Conservation (phyloP, 2,329 filamentous ascomycete genomes). For the Colletotrichum orbiculare region DNA sequence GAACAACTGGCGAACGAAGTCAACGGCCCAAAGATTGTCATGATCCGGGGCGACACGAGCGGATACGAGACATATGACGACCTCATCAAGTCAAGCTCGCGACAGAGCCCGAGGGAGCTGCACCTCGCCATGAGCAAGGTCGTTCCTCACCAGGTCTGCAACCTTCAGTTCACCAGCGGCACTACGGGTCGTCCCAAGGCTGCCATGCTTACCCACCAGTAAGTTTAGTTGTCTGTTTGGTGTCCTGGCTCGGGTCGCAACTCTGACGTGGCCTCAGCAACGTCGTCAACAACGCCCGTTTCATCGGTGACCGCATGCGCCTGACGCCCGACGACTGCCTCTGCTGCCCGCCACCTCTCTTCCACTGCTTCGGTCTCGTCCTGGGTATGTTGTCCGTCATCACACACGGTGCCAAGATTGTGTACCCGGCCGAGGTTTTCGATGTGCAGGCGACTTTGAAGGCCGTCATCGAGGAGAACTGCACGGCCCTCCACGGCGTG, state of each 20-base stretch:
- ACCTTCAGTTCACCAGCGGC: slow-evolving; percentile 81
- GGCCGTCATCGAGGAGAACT: slow-evolving; percentile 73
- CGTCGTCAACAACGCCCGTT: slow-evolving; percentile 73
- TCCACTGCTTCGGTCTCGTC: slow-evolving; percentile 88
- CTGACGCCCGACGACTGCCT: slow-evolving; percentile 74
- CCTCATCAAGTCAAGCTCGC: slow-evolving; percentile 63
- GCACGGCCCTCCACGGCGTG: slow-evolving; percentile 83
- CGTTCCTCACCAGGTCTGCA: slow-evolving; percentile 75
- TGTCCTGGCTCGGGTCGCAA: neutral
- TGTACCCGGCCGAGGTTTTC: slow-evolving; percentile 81
- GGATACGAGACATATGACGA: slow-evolving; percentile 70
- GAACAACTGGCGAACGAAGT: slow-evolving; percentile 59
- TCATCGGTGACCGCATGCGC: slow-evolving; percentile 80
- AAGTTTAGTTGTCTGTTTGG: slow-evolving; percentile 41
- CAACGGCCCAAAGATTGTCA: slow-evolving; percentile 63
- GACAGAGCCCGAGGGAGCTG: slow-evolving; percentile 61
- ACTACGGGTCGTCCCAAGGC: slow-evolving; percentile 80
- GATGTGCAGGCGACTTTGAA: slow-evolving; percentile 73
- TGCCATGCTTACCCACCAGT: slow-evolving; percentile 79
- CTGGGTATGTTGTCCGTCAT: slow-evolving; percentile 78
- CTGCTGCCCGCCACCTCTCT: slow-evolving; percentile 85
- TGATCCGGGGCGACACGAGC: slow-evolving; percentile 66
- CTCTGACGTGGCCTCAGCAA: slow-evolving; percentile 53
- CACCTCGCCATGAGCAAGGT: slow-evolving; percentile 65
- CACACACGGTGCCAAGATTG: slow-evolving; percentile 80